Evolutionary conservation across 331 rosid genomes (phyloP).

Genomic region (Pyrus hybrid): DNA sequence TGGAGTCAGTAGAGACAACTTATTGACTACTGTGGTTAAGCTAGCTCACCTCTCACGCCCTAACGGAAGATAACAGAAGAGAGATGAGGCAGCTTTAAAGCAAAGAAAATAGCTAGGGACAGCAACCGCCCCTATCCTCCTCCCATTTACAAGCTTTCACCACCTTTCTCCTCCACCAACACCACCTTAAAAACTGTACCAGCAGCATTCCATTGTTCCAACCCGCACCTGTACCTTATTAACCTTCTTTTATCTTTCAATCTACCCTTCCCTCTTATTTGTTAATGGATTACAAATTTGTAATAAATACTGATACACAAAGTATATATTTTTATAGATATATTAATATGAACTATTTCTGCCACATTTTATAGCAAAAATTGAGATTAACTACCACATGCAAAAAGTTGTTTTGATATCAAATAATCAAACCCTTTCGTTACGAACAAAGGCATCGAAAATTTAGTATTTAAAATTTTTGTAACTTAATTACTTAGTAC

Average conservation of each 20-base stretch:
- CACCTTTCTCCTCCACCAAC: background rate
- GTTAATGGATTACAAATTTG: too few species aligned
- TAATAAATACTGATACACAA: too few species aligned
- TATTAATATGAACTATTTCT: too few species aligned
- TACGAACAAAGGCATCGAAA: too few species aligned
- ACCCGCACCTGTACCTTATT: background rate
- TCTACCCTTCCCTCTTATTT: too few species aligned
- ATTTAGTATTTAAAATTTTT: too few species aligned
- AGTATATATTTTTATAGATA: too few species aligned
- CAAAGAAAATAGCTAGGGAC: background rate
- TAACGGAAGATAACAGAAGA: background rate
- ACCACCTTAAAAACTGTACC: background rate
- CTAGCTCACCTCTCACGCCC: background rate
- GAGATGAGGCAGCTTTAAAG: constrained; percentile 46
- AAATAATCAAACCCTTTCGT: too few species aligned
- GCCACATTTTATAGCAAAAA: too few species aligned
- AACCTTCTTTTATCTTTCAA: background rate
- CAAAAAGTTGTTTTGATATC: too few species aligned
- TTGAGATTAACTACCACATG: too few species aligned
- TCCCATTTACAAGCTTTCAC: background rate
- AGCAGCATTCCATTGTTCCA: background rate
- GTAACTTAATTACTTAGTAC: too few species aligned
- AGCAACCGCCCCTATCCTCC: constrained; percentile 8
- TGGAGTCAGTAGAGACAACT: background rate
- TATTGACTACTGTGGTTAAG: background rate